Conservation (phyloP, 2,329 filamentous ascomycete genomes). For the Pseudomassariella vexata region DNA sequence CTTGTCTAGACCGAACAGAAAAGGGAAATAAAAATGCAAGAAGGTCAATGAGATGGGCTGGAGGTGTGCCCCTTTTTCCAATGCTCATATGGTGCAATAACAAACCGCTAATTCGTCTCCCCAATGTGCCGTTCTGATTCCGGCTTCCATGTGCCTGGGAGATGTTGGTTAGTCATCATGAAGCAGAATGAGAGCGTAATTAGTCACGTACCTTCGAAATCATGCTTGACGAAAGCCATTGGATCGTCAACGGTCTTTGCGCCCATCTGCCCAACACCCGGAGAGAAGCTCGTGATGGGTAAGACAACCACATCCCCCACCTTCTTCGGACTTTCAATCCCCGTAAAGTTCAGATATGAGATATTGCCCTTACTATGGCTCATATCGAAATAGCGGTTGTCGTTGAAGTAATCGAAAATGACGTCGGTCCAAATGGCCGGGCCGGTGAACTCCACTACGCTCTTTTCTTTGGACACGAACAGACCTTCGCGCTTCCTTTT, state of each 20-base stretch:
- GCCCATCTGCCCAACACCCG: slow-evolving; percentile 89
- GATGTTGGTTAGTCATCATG: slow-evolving; percentile 12
- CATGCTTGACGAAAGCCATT: slow-evolving; percentile 96
- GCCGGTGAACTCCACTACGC: slow-evolving; percentile 89
- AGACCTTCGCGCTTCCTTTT: slow-evolving; percentile 59
- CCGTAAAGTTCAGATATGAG: slow-evolving; percentile 83
- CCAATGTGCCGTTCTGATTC: slow-evolving; percentile 67
- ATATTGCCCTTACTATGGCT: slow-evolving; percentile 64
- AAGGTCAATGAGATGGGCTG: too few species aligned
- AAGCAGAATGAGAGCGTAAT: too few species aligned
- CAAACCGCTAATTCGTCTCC: slow-evolving; percentile 26
- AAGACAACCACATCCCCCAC: slow-evolving; percentile 90
- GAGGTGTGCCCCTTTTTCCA: too few species aligned
- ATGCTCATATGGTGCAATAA: slow-evolving; percentile 16
- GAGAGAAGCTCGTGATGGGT: slow-evolving; percentile 96
- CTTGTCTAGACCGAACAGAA: too few species aligned
- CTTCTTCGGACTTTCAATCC: slow-evolving; percentile 75
- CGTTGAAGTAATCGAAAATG: slow-evolving; percentile 91
- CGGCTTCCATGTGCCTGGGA: slow-evolving; percentile 68
- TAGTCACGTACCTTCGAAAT: slow-evolving; percentile 84
- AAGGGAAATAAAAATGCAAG: too few species aligned
- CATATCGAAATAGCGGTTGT: slow-evolving; percentile 83
- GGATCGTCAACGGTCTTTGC: slow-evolving; percentile 83
- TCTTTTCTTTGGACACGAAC: slow-evolving; percentile 51
- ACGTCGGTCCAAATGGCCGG: slow-evolving; percentile 92